Evolutionary conservation across 2,329 filamentous ascomycete species (phyloP).

Genomic region (Helotiales sp.): DNA sequence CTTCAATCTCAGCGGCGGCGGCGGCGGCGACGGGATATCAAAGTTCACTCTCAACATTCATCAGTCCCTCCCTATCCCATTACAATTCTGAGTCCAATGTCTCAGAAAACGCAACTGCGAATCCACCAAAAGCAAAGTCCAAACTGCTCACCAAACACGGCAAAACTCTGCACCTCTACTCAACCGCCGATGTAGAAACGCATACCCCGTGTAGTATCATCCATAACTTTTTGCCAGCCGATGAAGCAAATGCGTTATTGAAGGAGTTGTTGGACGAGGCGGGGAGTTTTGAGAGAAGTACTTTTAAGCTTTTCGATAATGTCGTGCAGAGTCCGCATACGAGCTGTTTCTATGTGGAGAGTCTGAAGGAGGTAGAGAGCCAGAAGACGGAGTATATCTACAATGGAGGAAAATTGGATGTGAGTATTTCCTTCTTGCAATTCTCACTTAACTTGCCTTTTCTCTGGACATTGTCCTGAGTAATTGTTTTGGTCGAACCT

Average conservation of each 20-base stretch:
- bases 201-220: slow-evolving; percentile 92
- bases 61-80: slow-evolving; percentile 18
- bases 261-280: slow-evolving; percentile 77
- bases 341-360: slow-evolving; percentile 81
- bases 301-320: slow-evolving; percentile 87
- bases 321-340: slow-evolving; percentile 87
- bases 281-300: slow-evolving; percentile 69
- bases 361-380: slow-evolving; percentile 66
- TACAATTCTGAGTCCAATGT: slow-evolving; percentile 23
- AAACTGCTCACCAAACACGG: slow-evolving; percentile 73
- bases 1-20: slow-evolving; percentile 37
- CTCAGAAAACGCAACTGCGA: background rate
- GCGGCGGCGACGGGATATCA: slow-evolving; percentile 56
- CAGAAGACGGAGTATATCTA: slow-evolving; percentile 86
- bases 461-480: background rate
- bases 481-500: too few species aligned
- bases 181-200: slow-evolving; percentile 77
- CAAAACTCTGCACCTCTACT: slow-evolving; percentile 81
- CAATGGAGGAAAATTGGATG: slow-evolving; percentile 75
- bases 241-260: slow-evolving; percentile 76
- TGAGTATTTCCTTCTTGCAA: slow-evolving; percentile 42
- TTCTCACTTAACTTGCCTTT: background rate
- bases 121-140: slow-evolving; percentile 46
- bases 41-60: slow-evolving; percentile 64
- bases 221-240: slow-evolving; percentile 81